A percentile compares a stretch with the other conserved stretches of the same genome.
Evolutionary conservation across 2,329 filamentous ascomycete genomes (phyloP).

Genomic region (Monosporascus sp.): DNA sequence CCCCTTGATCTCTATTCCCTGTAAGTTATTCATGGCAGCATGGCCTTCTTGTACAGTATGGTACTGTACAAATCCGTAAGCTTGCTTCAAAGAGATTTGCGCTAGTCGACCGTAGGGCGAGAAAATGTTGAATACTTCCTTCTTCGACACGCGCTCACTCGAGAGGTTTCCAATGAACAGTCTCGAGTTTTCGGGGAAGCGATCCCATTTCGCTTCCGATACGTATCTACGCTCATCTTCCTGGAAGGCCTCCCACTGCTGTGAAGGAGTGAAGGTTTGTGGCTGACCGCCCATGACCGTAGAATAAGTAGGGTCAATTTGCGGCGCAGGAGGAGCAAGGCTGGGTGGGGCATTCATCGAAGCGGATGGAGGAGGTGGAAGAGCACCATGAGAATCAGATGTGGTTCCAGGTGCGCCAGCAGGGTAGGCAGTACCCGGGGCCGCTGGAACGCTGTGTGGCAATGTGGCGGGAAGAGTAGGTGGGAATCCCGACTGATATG

Average conservation of each 20-base stretch:
- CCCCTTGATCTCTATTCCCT: constrained; percentile 79
- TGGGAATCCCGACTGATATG: constrained; percentile 27
- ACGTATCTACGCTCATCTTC: constrained; percentile 71
- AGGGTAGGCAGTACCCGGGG: constrained; percentile 28
- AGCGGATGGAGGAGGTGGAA: constrained; percentile 25
- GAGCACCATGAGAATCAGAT: constrained; percentile 26
- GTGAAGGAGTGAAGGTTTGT: constrained; percentile 21
- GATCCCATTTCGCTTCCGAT: constrained; percentile 74
- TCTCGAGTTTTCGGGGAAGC: constrained; percentile 71
- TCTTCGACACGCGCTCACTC: constrained; percentile 87
- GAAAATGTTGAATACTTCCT: constrained; percentile 89
- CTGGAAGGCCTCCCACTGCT: constrained; percentile 67
- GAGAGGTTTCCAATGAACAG: constrained; percentile 89
- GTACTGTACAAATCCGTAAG: constrained; percentile 96
- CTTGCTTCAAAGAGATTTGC: constrained; percentile 94
- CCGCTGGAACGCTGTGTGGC: constrained; percentile 20
- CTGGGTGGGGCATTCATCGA: constrained; percentile 23
- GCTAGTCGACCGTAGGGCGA: constrained; percentile 79
- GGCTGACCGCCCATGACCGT: constrained; percentile 4
- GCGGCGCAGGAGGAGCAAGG: constrained; percentile 14
- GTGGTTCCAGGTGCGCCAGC: constrained; percentile 30
- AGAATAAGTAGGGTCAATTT: constrained; percentile 11
- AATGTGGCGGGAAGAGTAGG: constrained; percentile 22
- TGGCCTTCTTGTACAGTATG: constrained; percentile 70
- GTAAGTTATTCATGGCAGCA: constrained; percentile 69